phyloP scores from a whole-genome alignment of 2,329 filamentous ascomycete genomes.

The Pestalotiopsis sp. region DNA sequence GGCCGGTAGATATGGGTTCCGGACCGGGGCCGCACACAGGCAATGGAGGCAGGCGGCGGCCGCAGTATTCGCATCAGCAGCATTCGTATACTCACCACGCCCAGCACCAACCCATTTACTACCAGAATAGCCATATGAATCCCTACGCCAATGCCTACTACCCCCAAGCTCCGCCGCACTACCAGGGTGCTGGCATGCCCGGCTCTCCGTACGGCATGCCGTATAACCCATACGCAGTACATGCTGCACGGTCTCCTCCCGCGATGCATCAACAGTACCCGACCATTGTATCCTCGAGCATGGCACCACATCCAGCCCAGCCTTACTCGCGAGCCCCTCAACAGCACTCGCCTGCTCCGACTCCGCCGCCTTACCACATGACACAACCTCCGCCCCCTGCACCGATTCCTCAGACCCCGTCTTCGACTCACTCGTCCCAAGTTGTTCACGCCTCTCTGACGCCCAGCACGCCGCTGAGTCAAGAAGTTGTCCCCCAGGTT shows the following conservation, averaged over 20 bases:
- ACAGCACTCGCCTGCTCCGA: conserved; percentile 53
- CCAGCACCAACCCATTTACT: conserved; percentile 49
- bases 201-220: conserved; percentile 46
- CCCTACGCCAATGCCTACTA: conserved; percentile 54
- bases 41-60: conserved; percentile 34
- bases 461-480: conserved; percentile 47
- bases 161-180: conserved; percentile 60
- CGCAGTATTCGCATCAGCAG: conserved; percentile 39
- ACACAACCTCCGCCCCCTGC: conserved; percentile 43
- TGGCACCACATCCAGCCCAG: conserved; percentile 33
- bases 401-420: conserved; percentile 52
- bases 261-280: conserved; percentile 55
- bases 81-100: conserved; percentile 34
- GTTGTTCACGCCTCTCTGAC: conserved; percentile 44
- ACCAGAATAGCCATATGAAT: conserved; percentile 45
- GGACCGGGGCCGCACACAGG: conserved; percentile 27
- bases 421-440: conserved; percentile 52
- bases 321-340: conserved; percentile 47
- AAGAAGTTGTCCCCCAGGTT: conserved; percentile 21
- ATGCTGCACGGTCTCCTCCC: conserved; percentile 28
- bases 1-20: conserved; percentile 32
- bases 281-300: conserved; percentile 47
- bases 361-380: conserved; percentile 50
- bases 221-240: conserved; percentile 40
- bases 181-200: conserved; percentile 55